Conservation (phyloP, 1,139 yeast genomes). For the Yarrowia galli region DNA sequence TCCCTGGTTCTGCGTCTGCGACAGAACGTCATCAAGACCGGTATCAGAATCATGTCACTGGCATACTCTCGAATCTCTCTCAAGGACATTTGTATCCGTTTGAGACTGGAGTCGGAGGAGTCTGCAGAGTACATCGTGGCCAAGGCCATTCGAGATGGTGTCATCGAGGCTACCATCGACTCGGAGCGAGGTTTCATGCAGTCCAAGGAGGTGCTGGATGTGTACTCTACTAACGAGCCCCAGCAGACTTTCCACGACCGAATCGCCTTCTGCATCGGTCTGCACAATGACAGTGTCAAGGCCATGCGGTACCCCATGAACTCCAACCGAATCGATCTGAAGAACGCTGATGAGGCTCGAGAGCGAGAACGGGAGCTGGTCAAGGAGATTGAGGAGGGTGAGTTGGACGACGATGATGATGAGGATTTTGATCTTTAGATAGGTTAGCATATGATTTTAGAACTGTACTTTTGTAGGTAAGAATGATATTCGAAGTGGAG, state of each 20-base stretch:
- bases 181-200: conserved; percentile 93
- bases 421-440: conserved; percentile 51
- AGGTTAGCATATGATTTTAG: conserved; percentile 33
- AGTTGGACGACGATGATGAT: conserved; percentile 55
- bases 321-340: conserved; percentile 58
- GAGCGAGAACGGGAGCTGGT: conserved; percentile 62
- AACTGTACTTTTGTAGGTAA: neutral
- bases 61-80: conserved; percentile 91
- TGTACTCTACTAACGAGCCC: conserved; percentile 88
- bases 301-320: conserved; percentile 88
- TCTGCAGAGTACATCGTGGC: conserved; percentile 97
- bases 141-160: conserved; percentile 96
- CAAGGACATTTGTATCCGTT: conserved; percentile 87
- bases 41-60: conserved; percentile 90
- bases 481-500: neutral
- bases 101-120: conserved; percentile 92
- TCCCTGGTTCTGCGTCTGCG: conserved; percentile 88
- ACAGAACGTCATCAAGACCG: conserved; percentile 97
- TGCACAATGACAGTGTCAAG: conserved; percentile 92
- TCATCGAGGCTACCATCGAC: conserved; percentile 91
- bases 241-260: conserved; percentile 91
- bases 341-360: conserved; percentile 64
- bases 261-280: conserved; percentile 86
- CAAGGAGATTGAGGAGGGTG: conserved; percentile 55
- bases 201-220: conserved; percentile 82